phyloP scores from a whole-genome alignment of 257 asterid genomes.

The Henckelia pumila region DNA sequence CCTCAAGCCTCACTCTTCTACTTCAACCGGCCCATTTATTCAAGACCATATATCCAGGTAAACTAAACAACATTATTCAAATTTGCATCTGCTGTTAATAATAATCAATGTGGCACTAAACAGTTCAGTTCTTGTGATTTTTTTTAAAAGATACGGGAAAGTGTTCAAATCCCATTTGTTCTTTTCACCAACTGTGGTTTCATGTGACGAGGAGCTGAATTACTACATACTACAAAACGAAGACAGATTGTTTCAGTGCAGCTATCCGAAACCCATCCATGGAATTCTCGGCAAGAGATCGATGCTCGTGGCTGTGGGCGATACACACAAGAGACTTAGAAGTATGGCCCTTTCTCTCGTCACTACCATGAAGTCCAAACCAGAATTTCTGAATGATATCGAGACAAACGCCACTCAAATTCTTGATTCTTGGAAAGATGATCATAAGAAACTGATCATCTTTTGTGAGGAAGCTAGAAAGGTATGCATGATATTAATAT shows the following conservation, averaged over 20 bases:
- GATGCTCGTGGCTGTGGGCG: conserved; percentile 65
- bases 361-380: conserved; percentile 54
- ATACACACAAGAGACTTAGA: conserved; percentile 61
- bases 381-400: conserved; percentile 52
- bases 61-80: conserved; percentile 10
- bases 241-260: conserved; percentile 59
- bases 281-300: conserved; percentile 65
- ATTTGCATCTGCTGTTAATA: background rate
- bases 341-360: conserved; percentile 69
- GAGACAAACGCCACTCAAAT: conserved; percentile 44
- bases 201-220: conserved; percentile 74
- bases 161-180: conserved; percentile 76
- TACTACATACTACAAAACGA: conserved; percentile 69
- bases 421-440: conserved; percentile 60
- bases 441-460: conserved; percentile 41
- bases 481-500: conserved; percentile 30
- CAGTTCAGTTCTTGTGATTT: background rate
- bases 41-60: conserved; percentile 66
- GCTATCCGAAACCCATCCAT: conserved; percentile 75
- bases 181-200: conserved; percentile 68
- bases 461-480: conserved; percentile 71
- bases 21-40: conserved; percentile 56
- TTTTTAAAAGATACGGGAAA: conserved; percentile 62
- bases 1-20: conserved; percentile 68
- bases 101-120: background rate